phyloP scores from a whole-genome alignment of 805 yeast genomes.

The Candida xyloterini region DNA sequence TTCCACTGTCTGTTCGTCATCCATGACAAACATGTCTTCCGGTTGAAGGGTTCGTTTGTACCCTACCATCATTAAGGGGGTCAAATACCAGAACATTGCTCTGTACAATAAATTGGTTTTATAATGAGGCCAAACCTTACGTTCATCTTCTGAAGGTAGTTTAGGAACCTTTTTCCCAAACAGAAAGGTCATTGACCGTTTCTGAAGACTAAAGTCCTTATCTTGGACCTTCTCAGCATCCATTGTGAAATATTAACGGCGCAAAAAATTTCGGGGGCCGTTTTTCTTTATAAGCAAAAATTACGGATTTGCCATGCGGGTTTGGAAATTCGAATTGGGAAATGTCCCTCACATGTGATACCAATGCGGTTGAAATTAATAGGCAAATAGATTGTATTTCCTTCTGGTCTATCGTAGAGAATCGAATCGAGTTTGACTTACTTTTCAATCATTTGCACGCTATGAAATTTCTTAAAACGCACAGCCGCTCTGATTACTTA shows the following conservation, averaged over 20 bases:
- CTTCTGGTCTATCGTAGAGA: no score
- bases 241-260: neutral
- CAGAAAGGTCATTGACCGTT: constrained; percentile 48
- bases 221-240: constrained; percentile 1
- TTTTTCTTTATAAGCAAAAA: no score
- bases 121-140: constrained; percentile 48
- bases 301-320: no score
- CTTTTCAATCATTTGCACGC: no score
- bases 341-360: no score
- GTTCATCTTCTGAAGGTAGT: constrained; percentile 48
- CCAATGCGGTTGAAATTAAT: no score
- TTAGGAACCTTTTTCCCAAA: constrained; percentile 50
- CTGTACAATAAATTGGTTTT: constrained; percentile 40
- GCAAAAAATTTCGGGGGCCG: neutral
- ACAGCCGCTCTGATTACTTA: no score
- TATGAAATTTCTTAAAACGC: no score
- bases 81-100: constrained; percentile 64
- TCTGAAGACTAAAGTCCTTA: constrained; percentile 31
- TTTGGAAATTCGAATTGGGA: no score
- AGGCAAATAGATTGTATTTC: no score
- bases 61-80: constrained; percentile 61
- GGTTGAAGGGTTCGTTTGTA: constrained; percentile 69
- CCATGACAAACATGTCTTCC: constrained; percentile 53
- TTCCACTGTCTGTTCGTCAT: constrained; percentile 42
- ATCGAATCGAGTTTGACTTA: no score